Percentiles rank a stretch among this genome's conserved stretches.
Conservation (phyloP, 768 basidiomycete genomes). For the Saitozyma sp. region DNA sequence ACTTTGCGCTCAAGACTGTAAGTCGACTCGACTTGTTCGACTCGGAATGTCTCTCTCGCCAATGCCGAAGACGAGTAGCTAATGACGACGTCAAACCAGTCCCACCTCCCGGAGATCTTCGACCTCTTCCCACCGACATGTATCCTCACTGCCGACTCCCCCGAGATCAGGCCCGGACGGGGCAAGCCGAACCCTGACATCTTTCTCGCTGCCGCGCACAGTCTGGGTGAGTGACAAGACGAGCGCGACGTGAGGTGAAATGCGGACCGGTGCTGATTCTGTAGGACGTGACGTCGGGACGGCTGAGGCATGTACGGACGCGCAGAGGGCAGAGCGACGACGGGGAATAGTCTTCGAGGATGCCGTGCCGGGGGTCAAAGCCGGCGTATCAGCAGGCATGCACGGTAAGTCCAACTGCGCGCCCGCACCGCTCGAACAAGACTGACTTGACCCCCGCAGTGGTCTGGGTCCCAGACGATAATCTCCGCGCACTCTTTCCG, state of each 20-base stretch:
- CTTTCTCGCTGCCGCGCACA: constrained; percentile 49
- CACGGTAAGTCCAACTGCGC: constrained; percentile 29
- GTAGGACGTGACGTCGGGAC: constrained; percentile 45
- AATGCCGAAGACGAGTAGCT: not conserved
- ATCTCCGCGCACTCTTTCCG: constrained; percentile 41
- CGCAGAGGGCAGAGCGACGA: constrained; percentile 33
- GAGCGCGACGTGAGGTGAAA: not conserved
- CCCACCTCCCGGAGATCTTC: constrained; percentile 49
- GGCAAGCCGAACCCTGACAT: constrained; percentile 51
- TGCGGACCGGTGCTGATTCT: not conserved
- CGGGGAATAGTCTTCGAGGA: constrained; percentile 50
- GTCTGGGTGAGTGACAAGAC: constrained; percentile 33
- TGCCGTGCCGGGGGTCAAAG: constrained; percentile 47
- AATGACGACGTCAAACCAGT: constrained; percentile 14
- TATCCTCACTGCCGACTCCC: constrained; percentile 49
- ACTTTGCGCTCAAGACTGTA: constrained; percentile 45
- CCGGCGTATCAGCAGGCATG: constrained; percentile 51
- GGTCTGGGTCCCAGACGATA: constrained; percentile 48
- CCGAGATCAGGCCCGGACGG: constrained; percentile 43
- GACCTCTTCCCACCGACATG: constrained; percentile 38
- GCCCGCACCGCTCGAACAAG: not conserved
- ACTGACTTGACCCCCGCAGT: constrained; percentile 23
- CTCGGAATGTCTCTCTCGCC: constrained; percentile 3
- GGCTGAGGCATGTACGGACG: constrained; percentile 32
- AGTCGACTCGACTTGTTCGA: too few species aligned